Percentiles rank a stretch among this genome's conserved stretches.
These are phyloP conservation scores for Lachancea nothofagi DNA, from an alignment of 805 yeast genomes.

Conservation along the genomic window DNA sequence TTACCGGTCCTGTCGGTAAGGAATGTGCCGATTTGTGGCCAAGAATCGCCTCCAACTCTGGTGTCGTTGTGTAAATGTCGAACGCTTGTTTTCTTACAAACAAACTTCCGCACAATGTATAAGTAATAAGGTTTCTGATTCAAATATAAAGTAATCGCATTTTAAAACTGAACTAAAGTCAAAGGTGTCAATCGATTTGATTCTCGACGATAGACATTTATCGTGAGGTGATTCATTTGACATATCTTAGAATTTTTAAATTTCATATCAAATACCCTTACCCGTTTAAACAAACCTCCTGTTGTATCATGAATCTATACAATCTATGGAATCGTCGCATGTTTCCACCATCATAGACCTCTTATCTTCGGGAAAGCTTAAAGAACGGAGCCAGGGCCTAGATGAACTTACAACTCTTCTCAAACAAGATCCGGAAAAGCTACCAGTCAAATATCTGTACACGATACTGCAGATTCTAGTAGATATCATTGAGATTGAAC, in stretches of 20 bases:
- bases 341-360: conserved; percentile 7
- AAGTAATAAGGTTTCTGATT: conserved; percentile 6
- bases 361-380: conserved; percentile 46
- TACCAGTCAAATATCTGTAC: conserved; percentile 19
- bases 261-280: too few species aligned
- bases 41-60: conserved; percentile 99
- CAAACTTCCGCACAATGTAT: conserved; percentile 5
- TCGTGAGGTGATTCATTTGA: too few species aligned
- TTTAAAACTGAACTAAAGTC: neutral
- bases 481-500: conserved; percentile 35
- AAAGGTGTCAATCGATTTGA: too few species aligned
- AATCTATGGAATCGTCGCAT: conserved; percentile 9
- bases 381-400: conserved; percentile 51
- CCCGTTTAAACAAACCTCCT: neutral
- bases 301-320: neutral
- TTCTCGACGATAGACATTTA: too few species aligned
- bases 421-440: conserved; percentile 20
- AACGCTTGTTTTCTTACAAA: conserved; percentile 2
- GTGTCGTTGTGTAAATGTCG: conserved; percentile 90
- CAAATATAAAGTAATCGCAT: conserved; percentile 4
- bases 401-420: conserved; percentile 33
- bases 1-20: conserved; percentile 99
- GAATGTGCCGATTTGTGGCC: conserved; percentile 99
- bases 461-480: conserved; percentile 27
- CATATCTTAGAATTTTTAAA: too few species aligned